Evolutionary conservation across 208 protist species (phyloP).

Genomic region (Leishmania gerbilli): DNA sequence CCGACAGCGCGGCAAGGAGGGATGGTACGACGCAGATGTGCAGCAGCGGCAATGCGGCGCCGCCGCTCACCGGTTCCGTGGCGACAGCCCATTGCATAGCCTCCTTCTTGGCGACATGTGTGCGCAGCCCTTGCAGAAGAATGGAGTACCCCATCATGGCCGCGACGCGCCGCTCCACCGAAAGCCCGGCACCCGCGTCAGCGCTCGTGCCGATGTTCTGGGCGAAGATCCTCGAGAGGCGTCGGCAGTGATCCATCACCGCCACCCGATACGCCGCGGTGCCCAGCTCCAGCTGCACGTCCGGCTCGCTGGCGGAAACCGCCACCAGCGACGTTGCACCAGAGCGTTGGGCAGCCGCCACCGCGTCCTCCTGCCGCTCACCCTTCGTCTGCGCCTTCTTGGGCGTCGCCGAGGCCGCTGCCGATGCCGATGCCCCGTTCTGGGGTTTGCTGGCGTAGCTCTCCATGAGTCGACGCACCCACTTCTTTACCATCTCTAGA

Average conservation of each 20-base stretch:
- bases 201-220: slow-evolving; percentile 56
- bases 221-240: slow-evolving; percentile 39
- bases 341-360: not conserved
- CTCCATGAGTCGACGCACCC: slow-evolving; percentile 57
- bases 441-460: slow-evolving; percentile 33
- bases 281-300: slow-evolving; percentile 19
- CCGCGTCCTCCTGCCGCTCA: not conserved
- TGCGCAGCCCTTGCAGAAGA: slow-evolving; percentile 34
- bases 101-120: not conserved
- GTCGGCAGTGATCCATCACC: slow-evolving; percentile 46
- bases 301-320: not conserved
- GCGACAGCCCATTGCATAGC: not conserved
- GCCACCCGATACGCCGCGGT: slow-evolving; percentile 21
- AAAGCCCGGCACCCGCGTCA: slow-evolving; percentile 30
- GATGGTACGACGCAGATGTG: slow-evolving; percentile 35
- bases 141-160: slow-evolving; percentile 52
- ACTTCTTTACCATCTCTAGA: slow-evolving; percentile 70
- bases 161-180: slow-evolving; percentile 66
- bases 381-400: not conserved
- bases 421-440: not conserved
- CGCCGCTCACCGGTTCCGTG: slow-evolving; percentile 1
- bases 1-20: slow-evolving; percentile 60
- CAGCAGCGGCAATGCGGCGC: slow-evolving; percentile 24
- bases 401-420: not conserved
- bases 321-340: not conserved